Evolutionary conservation across 345 rosid species (phyloP).

Genomic region (Cardamine chenopodiifolia): DNA sequence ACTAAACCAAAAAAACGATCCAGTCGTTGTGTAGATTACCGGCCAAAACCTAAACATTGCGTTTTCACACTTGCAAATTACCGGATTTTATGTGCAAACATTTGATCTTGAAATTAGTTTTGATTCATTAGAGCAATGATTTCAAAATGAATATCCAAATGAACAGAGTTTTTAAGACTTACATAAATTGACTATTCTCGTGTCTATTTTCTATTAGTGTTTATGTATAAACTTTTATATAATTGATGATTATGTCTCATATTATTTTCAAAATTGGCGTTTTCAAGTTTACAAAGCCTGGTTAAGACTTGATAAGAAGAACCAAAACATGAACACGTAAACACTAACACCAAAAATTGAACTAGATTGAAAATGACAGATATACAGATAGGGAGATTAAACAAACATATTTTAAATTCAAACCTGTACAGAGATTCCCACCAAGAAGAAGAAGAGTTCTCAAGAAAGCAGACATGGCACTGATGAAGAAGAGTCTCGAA

Average conservation of each 20-base stretch:
- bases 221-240: neutral
- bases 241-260: neutral
- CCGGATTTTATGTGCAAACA: neutral
- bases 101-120: neutral
- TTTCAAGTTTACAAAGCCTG: neutral
- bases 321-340: slow-evolving; percentile 28
- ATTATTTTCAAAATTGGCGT: neutral
- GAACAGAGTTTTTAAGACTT: neutral
- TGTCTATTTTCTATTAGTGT: neutral
- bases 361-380: slow-evolving; percentile 31
- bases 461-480: slow-evolving; percentile 37
- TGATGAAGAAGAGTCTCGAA: slow-evolving; percentile 38
- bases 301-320: slow-evolving; percentile 2
- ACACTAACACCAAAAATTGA: slow-evolving; percentile 30
- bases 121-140: neutral
- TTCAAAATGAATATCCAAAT: neutral
- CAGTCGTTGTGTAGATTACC: slow-evolving; percentile 42
- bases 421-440: slow-evolving; percentile 22
- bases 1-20: neutral
- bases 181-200: neutral
- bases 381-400: slow-evolving; percentile 44
- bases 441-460: slow-evolving; percentile 28
- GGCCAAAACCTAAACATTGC: slow-evolving; percentile 29
- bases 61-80: slow-evolving; percentile 9
- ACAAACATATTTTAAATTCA: slow-evolving; percentile 19